Percentiles rank a stretch among this genome's conserved stretches.
Conservation (phyloP, 192 early-diverging fungal species). For the Backusella circina region DNA sequence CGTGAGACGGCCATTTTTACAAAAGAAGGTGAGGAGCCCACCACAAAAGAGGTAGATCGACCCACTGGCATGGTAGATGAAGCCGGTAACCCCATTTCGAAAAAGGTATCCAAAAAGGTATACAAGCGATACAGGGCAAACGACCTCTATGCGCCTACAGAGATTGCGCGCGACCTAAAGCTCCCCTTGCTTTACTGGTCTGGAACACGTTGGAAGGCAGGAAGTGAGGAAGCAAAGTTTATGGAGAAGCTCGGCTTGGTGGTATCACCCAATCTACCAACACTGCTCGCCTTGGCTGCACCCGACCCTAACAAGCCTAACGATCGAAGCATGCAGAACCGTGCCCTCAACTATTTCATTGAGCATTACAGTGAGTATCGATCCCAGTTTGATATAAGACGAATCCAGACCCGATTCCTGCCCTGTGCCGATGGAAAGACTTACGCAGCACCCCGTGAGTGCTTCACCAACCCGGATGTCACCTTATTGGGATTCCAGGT, state of each 20-base stretch:
- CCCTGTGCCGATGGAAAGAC: conserved; percentile 41
- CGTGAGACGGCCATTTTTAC: conserved; percentile 67
- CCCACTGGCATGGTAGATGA: conserved; percentile 10
- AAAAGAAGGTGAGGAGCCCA: conserved; percentile 33
- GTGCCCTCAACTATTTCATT: conserved; percentile 66
- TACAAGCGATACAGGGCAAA: conserved; percentile 51
- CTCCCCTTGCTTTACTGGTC: conserved; percentile 70
- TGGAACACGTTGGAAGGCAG: conserved; percentile 41
- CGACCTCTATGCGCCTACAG: conserved; percentile 66
- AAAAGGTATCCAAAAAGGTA: conserved; percentile 24
- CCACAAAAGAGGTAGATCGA: not conserved
- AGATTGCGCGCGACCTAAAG: conserved; percentile 51
- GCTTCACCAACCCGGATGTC: conserved; percentile 58
- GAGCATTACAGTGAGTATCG: conserved; percentile 62
- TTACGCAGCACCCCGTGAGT: conserved; percentile 56
- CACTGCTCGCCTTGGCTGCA: conserved; percentile 39
- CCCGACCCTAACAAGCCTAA: conserved; percentile 6
- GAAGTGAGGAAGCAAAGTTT: conserved; percentile 41
- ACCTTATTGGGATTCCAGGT: conserved; percentile 65
- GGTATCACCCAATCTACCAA: conserved; percentile 33
- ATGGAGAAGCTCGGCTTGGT: conserved; percentile 48
- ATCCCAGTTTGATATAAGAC: conserved; percentile 42
- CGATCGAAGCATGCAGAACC: conserved; percentile 30
- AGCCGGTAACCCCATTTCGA: not conserved
- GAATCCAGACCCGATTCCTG: conserved; percentile 55